Conservation (phyloP, 495 filamentous ascomycete species). For the Xylaria telfairii region DNA sequence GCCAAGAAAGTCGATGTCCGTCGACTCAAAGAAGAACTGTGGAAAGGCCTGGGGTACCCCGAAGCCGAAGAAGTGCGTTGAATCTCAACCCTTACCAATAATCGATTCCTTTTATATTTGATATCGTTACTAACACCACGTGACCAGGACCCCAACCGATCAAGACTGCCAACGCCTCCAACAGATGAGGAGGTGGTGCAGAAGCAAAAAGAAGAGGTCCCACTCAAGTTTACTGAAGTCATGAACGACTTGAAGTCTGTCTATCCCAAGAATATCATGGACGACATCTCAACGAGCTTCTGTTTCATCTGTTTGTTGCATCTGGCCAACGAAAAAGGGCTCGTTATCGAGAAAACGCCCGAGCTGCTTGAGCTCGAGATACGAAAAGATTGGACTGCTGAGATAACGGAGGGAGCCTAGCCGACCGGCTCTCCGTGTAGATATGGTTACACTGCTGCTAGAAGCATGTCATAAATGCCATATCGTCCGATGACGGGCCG, state of each 20-base stretch:
- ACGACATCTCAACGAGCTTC: conserved; percentile 94
- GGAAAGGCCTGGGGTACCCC: conserved; percentile 82
- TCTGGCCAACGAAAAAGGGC: conserved; percentile 95
- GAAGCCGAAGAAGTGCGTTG: conserved; percentile 48
- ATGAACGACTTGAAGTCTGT: conserved; percentile 88
- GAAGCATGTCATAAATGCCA: not conserved
- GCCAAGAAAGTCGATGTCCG: conserved; percentile 99
- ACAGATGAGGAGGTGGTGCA: conserved; percentile 33
- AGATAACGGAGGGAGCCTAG: conserved; percentile 44
- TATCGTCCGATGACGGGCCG: not conserved
- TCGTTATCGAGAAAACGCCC: conserved; percentile 68
- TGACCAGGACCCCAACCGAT: conserved; percentile 36
- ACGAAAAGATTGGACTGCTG: conserved; percentile 61
- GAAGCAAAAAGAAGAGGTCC: conserved; percentile 38
- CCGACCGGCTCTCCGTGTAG: not conserved
- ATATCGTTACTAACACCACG: not conserved
- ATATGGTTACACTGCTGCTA: not conserved
- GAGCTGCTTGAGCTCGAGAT: conserved; percentile 64
- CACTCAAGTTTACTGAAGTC: conserved; percentile 82
- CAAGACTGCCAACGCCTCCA: conserved; percentile 42
- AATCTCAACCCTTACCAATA: not conserved
- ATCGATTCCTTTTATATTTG: not conserved
- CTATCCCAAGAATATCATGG: conserved; percentile 82
- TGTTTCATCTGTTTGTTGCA: conserved; percentile 98
- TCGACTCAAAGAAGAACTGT: conserved; percentile 93